Base-by-base conservation (phyloP, 768 basidiomycete species). In the Pulveroboletus sp. region DNA sequence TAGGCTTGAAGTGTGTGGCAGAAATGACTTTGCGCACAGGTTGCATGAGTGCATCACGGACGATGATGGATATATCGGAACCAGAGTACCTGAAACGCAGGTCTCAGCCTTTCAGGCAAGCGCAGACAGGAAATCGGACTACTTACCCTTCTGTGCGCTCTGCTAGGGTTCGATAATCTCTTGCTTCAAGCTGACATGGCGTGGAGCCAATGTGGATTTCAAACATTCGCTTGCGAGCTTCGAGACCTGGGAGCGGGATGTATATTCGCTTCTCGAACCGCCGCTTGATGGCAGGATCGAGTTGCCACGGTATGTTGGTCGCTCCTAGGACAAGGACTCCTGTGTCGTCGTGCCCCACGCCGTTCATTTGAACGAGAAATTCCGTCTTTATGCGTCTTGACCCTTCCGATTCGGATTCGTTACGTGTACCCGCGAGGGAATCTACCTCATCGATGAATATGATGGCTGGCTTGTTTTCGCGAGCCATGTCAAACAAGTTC, bases 401-500 rank as follows among this genome's bases (percentile, higher is more conserved):
- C 5, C 95, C 96, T 64, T 98, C 96, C 0, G 90, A 93, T 68
- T 98, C 95, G n/a, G 88, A 88, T 68, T 98, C 96, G 50, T 89
- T 94, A 60, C 96, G 82, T 19, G 93, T 88, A 1, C 96, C 92
- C 6, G 93, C 89, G 43, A 99, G 75, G 10, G 95, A 97, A 69
- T 99, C 96, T 37, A 99, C 90, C 68, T 98, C 96, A 64, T 99
- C 96, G 63, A 99, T 89, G 67, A 99, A 99, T 69, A 99, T 97
- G 70, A 99, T 99, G 1, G 95, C 83, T 0, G 96, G 96, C 65
- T 97, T 98, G 50, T 83, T 82, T 67, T 98, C 95, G 45, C 96
- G 81, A 1, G 96, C 96, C 76, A 99, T 88, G 61, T 90, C 83
- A 63, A 99, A 99, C 23, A 99, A 77, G 63, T 97, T 93, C 68